phyloP scores from a whole-genome alignment of 2,329 filamentous ascomycete genomes.

The Lasiodiplodia theobromae region DNA sequence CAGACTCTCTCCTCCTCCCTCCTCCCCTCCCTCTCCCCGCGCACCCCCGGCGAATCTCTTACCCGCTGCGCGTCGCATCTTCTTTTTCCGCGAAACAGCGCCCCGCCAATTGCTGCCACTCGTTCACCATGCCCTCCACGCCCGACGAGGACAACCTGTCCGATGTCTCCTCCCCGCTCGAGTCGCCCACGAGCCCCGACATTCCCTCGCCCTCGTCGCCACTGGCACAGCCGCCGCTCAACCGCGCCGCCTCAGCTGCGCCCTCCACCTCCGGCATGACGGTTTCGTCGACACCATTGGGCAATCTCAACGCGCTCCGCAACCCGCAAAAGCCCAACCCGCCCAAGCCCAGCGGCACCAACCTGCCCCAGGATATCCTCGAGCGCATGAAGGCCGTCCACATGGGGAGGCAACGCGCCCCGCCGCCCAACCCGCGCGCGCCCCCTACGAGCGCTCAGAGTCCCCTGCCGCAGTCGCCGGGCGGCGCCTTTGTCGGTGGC shows the following conservation, averaged over 20 bases:
- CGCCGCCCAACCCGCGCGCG: constrained; percentile 39
- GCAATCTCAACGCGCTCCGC: constrained; percentile 52
- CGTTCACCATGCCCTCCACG: constrained; percentile 26
- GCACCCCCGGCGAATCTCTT: constrained; percentile 14
- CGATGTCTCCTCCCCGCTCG: constrained; percentile 41
- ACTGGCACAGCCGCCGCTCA: constrained; percentile 49
- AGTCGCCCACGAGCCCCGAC: constrained; percentile 36
- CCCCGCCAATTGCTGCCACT: constrained; percentile 22
- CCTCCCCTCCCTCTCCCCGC: constrained; percentile 6
- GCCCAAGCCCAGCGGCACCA: constrained; percentile 56
- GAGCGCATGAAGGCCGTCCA: constrained; percentile 75
- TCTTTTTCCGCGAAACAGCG: constrained; percentile 1
- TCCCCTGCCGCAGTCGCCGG: constrained; percentile 34
- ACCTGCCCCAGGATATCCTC: constrained; percentile 67
- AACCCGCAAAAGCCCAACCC: too few species aligned
- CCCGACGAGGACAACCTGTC: constrained; percentile 29
- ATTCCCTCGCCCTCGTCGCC: constrained; percentile 33
- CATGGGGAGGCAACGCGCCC: constrained; percentile 67
- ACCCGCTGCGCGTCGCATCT: constrained; percentile 14
- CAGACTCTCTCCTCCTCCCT: background rate
- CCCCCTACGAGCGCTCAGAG: constrained; percentile 9
- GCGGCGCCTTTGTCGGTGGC: constrained; percentile 40
- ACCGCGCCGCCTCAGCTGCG: constrained; percentile 67
- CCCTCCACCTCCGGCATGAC: constrained; percentile 67
- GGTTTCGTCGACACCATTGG: constrained; percentile 82